Evolutionary conservation across 352 stramenopile species (phyloP).

Genomic region (Phytopythium cucurbitacearum): DNA sequence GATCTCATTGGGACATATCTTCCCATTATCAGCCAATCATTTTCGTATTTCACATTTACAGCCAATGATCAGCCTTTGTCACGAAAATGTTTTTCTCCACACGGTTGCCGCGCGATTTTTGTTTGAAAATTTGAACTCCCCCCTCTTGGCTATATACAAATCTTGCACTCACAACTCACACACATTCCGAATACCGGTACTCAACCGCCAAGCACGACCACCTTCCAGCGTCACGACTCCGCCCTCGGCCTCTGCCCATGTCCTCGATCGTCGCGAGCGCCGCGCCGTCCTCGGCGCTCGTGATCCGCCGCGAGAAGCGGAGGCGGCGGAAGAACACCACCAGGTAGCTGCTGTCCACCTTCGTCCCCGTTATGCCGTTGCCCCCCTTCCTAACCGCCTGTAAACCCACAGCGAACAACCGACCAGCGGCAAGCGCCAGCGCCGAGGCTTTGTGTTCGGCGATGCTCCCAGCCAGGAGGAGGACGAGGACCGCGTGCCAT

Average conservation of each 20-base stretch:
- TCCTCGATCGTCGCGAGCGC: slow-evolving; percentile 8
- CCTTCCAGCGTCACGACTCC: neutral
- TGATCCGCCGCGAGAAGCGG: slow-evolving; percentile 57
- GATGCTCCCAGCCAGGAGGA: slow-evolving; percentile 23
- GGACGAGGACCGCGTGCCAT: slow-evolving; percentile 9
- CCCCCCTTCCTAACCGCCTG: no score
- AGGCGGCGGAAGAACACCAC: slow-evolving; percentile 26
- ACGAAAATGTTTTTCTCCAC: no score
- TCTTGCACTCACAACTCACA: no score
- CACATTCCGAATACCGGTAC: slow-evolving; percentile 1
- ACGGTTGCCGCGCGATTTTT: no score
- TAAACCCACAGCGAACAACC: no score
- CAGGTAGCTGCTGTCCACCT: slow-evolving; percentile 14
- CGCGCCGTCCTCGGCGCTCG: slow-evolving; percentile 37
- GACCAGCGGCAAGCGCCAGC: slow-evolving; percentile 14
- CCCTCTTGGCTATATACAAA: no score
- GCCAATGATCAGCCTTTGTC: no score
- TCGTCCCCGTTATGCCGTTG: no score
- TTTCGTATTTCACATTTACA: no score
- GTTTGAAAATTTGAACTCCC: no score
- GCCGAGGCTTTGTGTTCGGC: slow-evolving; percentile 60
- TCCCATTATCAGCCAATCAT: no score
- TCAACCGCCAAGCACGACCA: neutral
- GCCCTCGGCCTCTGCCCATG: neutral
- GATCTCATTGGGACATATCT: no score